Evolutionary conservation across 768 basidiomycete genomes (phyloP).

Genomic region (Pleurotus tuber-regium): DNA sequence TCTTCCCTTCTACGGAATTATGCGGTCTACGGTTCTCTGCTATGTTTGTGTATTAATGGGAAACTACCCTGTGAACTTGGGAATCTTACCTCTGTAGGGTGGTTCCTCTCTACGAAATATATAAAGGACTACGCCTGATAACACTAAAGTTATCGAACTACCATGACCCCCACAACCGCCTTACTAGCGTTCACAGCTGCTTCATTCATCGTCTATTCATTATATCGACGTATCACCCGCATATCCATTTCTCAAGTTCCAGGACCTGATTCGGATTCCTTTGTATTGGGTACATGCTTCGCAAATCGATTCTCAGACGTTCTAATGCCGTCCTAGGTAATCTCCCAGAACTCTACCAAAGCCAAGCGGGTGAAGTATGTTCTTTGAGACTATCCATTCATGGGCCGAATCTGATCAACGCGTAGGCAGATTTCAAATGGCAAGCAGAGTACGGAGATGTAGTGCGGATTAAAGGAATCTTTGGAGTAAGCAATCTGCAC

Average conservation of each 20-base stretch:
- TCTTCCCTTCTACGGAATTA: too few species aligned
- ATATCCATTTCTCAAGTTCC: slow-evolving; percentile 20
- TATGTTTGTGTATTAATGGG: too few species aligned
- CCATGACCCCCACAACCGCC: neutral
- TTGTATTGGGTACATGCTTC: slow-evolving; percentile 28
- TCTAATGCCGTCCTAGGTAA: neutral
- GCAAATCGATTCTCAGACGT: neutral
- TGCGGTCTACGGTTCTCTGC: too few species aligned
- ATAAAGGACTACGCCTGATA: too few species aligned
- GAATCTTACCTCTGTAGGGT: too few species aligned
- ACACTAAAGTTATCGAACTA: too few species aligned
- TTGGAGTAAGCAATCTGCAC: slow-evolving; percentile 14
- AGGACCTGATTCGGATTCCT: slow-evolving; percentile 25
- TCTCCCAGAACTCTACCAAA: slow-evolving; percentile 15
- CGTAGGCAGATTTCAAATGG: slow-evolving; percentile 28
- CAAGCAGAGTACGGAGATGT: slow-evolving; percentile 28
- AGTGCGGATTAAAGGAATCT: slow-evolving; percentile 19
- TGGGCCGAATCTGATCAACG: slow-evolving; percentile 10
- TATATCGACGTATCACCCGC: slow-evolving; percentile 25
- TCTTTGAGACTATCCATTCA: slow-evolving; percentile 13
- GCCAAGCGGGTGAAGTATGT: slow-evolving; percentile 16
- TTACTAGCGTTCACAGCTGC: neutral
- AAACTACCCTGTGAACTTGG: too few species aligned
- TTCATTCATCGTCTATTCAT: slow-evolving; percentile 9
- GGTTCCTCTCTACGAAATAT: too few species aligned